Conservation (phyloP, 139 green algal species). For the Chlorella sp. region DNA sequence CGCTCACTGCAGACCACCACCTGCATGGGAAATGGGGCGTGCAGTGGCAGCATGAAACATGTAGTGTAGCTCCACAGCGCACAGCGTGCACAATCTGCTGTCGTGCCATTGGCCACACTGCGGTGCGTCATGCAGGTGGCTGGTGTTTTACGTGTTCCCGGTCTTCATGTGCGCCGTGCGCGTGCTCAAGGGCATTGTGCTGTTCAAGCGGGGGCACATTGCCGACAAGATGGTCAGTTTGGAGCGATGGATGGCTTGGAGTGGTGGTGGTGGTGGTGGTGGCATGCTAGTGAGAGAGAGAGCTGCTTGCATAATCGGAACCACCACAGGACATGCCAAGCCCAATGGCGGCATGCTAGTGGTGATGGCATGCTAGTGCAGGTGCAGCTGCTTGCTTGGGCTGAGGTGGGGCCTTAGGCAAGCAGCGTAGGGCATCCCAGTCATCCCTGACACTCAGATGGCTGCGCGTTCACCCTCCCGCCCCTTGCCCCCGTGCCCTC, state of each 20-base stretch:
- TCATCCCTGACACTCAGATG: no score
- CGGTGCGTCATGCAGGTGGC: no score
- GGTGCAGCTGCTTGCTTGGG: background rate
- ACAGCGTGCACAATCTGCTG: no score
- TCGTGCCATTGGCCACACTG: background rate
- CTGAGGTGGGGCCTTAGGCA: background rate
- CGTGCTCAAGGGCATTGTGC: slow-evolving; percentile 52
- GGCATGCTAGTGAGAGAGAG: no score
- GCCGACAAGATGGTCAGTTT: slow-evolving; percentile 65
- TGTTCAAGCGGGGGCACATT: slow-evolving; percentile 76
- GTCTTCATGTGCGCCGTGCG: slow-evolving; percentile 69
- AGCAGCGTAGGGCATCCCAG: no score
- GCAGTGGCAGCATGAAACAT: no score
- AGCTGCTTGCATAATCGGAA: no score
- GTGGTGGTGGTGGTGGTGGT: no score
- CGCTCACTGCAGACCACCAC: no score
- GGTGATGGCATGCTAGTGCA: background rate
- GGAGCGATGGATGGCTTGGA: no score
- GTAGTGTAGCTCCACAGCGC: no score
- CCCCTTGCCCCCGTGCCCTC: background rate
- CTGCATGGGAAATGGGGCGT: background rate
- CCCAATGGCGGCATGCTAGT: background rate
- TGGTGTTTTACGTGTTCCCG: slow-evolving; percentile 77
- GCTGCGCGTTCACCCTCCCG: background rate
- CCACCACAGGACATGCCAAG: no score